Percentiles rank a stretch among this genome's conserved stretches.
phyloP scores from a whole-genome alignment of 495 filamentous ascomycete genomes.

The Penicillium paxilli region DNA sequence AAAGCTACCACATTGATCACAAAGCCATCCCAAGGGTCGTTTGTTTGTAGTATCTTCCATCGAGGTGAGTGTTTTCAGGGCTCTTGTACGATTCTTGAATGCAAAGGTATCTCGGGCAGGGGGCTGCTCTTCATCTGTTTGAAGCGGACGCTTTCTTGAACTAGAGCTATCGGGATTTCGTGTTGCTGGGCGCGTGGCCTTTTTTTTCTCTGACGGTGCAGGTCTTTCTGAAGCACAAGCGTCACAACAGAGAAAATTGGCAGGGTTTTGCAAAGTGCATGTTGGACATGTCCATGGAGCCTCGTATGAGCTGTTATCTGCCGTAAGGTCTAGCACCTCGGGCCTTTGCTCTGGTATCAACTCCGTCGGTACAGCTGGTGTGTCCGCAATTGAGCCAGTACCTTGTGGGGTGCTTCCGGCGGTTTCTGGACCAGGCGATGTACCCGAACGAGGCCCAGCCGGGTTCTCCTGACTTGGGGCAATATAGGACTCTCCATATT shows the following conservation, averaged over 20 bases:
- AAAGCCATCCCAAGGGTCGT: conserved; percentile 65
- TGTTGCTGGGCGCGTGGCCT: conserved; percentile 4
- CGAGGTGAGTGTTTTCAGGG: conserved; percentile 35
- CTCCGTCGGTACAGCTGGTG: background rate
- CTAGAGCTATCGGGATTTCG: conserved; percentile 5
- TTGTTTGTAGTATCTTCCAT: conserved; percentile 41
- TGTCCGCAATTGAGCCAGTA: background rate
- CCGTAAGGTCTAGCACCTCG: conserved; percentile 13
- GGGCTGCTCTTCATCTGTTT: conserved; percentile 13
- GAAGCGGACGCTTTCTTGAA: background rate
- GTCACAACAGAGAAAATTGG: conserved; percentile 70
- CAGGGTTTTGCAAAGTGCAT: conserved; percentile 83
- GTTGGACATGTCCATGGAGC: conserved; percentile 70
- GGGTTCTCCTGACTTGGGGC: conserved; percentile 63
- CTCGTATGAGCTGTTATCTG: conserved; percentile 30
- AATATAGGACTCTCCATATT: conserved; percentile 65
- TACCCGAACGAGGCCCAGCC: conserved; percentile 45
- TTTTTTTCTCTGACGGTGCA: conserved; percentile 21
- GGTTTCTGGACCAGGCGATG: conserved; percentile 21
- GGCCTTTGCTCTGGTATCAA: background rate
- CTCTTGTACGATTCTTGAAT: conserved; percentile 39
- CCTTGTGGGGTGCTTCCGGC: conserved; percentile 11
- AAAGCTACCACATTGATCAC: conserved; percentile 60
- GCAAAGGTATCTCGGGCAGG: conserved; percentile 20
- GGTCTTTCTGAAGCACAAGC: conserved; percentile 71